Conservation (phyloP, 2,329 filamentous ascomycete species). For the Fusarium sp. region DNA sequence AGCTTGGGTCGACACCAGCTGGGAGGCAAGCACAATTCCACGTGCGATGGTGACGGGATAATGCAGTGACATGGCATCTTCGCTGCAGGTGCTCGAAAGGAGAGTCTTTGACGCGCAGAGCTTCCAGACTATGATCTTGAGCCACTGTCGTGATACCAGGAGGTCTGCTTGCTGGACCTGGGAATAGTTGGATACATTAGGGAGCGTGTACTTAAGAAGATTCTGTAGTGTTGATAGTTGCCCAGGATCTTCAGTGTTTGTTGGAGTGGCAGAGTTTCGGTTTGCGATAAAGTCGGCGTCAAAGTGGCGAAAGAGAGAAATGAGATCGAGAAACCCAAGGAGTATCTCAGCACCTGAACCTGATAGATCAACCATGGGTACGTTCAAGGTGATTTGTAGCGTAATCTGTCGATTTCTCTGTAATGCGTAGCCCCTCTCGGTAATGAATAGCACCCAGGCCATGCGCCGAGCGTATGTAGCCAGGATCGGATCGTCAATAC, state of each 20-base stretch:
- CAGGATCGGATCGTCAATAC: neutral
- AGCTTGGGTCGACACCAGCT: slow-evolving; percentile 38
- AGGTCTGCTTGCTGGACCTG: slow-evolving; percentile 43
- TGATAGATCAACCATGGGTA: slow-evolving; percentile 31
- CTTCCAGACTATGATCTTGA: slow-evolving; percentile 45
- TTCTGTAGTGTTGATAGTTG: slow-evolving; percentile 19
- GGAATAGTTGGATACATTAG: slow-evolving; percentile 16
- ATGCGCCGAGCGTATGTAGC: slow-evolving; percentile 41
- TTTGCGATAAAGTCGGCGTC: slow-evolving; percentile 43
- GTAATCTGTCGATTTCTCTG: slow-evolving; percentile 47
- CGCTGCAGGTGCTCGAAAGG: slow-evolving; percentile 15
- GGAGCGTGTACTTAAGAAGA: slow-evolving; percentile 22
- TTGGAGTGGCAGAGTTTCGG: slow-evolving; percentile 41
- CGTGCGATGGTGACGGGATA: slow-evolving; percentile 44
- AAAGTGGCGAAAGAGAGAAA: slow-evolving; percentile 43
- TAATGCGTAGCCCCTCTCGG: slow-evolving; percentile 48
- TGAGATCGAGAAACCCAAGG: slow-evolving; percentile 47
- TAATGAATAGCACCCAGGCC: slow-evolving; percentile 49
- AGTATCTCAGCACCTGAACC: slow-evolving; percentile 43
- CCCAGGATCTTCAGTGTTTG: neutral
- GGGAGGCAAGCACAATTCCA: slow-evolving; percentile 37
- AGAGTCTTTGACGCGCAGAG: slow-evolving; percentile 41
- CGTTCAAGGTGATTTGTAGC: slow-evolving; percentile 36
- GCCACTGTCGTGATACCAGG: slow-evolving; percentile 43
- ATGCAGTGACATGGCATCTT: slow-evolving; percentile 42